Base-by-base conservation (phyloP, 1,284 basidiomycete genomes). In the Ustilago tritici region DNA sequence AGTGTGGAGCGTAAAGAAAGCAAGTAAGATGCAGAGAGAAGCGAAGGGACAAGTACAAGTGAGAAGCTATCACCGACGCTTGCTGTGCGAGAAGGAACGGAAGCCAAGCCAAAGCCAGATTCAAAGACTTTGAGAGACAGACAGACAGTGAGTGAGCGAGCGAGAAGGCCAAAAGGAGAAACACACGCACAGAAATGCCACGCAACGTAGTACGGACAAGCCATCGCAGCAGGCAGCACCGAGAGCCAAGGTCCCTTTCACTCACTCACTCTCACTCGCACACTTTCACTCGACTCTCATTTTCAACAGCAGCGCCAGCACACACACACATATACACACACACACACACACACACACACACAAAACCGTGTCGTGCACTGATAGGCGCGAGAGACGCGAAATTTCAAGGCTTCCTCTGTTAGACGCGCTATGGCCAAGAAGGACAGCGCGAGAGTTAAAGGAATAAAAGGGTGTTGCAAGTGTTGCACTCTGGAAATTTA, bases 401-500 rank as follows among this genome's bases (percentile, higher is more conserved):
- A 36, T 34, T 54, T 28, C 6, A 11, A 38, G 34, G 14, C 53
- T 19, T 38, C 32, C 32, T 49, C 47, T 58, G 38, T 32, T n/a
- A 41, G 35, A 52, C 59, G 50, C 59, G 59, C 59, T 28, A 54
- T 17, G 19, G 28, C 31, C 52, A 36, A 19, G n/a, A 54, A 11
- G 31, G 5, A 36, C 15, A 38, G 53, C 3, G 53, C 38, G 61
- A 64, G 55, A 55, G 55, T 52, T 55, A 28, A 28, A 28, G 23
- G n/a, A n/a, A 3, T 53, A 38, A 23, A 50, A 17, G 10, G 23
- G 36, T 38, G 36, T 38, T 28, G 3, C 23, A 64, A 66, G 67
- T 69, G 67, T 69, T 69, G 61, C 61, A 64, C 66, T 69, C 56
- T 55, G 52, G 23, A 28, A 56, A 56, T 31, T 57, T 57, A 43